These are phyloP conservation scores for Spencermartinsiella europaea DNA, from an alignment of 805 yeast species.

Conservation along the genomic window DNA sequence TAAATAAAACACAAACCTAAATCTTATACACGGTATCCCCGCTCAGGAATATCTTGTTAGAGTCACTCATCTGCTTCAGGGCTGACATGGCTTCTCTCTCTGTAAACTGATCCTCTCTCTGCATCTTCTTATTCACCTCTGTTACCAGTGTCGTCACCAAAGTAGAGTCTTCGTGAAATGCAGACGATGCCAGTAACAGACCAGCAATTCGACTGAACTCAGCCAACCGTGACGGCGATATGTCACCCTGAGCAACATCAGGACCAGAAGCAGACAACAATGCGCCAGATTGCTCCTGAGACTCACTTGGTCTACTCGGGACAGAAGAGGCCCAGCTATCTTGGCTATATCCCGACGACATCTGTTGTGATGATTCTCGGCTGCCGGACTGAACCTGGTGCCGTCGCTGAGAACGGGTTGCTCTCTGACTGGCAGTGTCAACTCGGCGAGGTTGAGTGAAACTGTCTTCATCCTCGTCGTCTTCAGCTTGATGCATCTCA, in stretches of 20 bases:
- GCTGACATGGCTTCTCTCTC: slow-evolving; percentile 37
- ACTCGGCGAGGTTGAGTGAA: slow-evolving; percentile 36
- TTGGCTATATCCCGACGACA: slow-evolving; percentile 9
- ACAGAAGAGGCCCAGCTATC: slow-evolving; percentile 19
- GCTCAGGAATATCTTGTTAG: slow-evolving; percentile 34
- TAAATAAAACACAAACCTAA: too few species aligned
- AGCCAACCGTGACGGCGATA: slow-evolving; percentile 49
- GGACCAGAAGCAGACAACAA: slow-evolving; percentile 18
- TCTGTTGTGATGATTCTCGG: neutral
- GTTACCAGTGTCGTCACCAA: slow-evolving; percentile 32
- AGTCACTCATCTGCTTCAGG: slow-evolving; percentile 31
- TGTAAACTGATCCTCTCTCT: slow-evolving; percentile 36
- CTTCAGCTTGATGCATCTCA: slow-evolving; percentile 31
- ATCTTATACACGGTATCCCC: slow-evolving; percentile 32
- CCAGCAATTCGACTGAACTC: slow-evolving; percentile 45
- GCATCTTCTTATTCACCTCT: slow-evolving; percentile 40
- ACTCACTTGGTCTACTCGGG: neutral
- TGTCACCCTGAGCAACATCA: slow-evolving; percentile 30
- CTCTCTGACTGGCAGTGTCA: slow-evolving; percentile 25
- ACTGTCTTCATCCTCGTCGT: slow-evolving; percentile 52
- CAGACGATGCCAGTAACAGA: slow-evolving; percentile 39
- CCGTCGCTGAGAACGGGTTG: slow-evolving; percentile 9
- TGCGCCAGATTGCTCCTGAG: slow-evolving; percentile 4
- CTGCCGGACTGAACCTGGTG: neutral
- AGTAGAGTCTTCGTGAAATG: slow-evolving; percentile 43